Evolutionary conservation across 176 grass and related monocot genomes (phyloP), one percentile per base, ranked within the genome.

Genomic region (Alloteropsis semialata): DNA sequence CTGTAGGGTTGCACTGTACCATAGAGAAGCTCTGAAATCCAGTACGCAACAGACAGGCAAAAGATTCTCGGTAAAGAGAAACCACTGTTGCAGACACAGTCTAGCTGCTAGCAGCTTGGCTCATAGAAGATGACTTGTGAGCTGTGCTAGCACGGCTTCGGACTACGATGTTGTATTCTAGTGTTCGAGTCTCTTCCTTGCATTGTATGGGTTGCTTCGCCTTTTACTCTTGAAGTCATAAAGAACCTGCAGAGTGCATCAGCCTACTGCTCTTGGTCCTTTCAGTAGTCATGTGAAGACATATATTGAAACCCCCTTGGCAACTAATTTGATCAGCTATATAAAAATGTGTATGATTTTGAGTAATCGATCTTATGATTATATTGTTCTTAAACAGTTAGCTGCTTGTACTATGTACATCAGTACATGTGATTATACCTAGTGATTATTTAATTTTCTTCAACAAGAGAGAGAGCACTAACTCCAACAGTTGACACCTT

Each of bases 41-140:
- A 34, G 25, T 63, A 27, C 12, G n/a, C 38, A 60, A 48, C 74
- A 41, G 69, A 76, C 32, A 72, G 22, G 55, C 21, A 86, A 70
- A 81, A 86, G 65, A 49, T 90, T 51, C 49, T 82, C 48, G 82
- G 83, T 65, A 89, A 89, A 86, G 65, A 78, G 39, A 48, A 19
- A 78, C 8, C 2, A 79, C 48, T 84, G 67, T 41, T 78, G 74
- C 65, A 54, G 25, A 34, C 61, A 36, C 51, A 65, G 0, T 44
- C 3, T 53, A 64, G 54, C 32, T 32, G 57, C 32, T 32, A 59
- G 49, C 27, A 33, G 24, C 17, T 65, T 48, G 33, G 9, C 51
- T 71, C 48, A 69, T 24, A 5, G 19, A 69, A 56, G 54, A 24
- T 9, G 13, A 32, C 8, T 18, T 19, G 14, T 60, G 69, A 75